Percentiles rank a stretch among this genome's conserved stretches.
Conservation (phyloP, 139 green algal genomes). For the Chlamydomonas schloesseri region DNA sequence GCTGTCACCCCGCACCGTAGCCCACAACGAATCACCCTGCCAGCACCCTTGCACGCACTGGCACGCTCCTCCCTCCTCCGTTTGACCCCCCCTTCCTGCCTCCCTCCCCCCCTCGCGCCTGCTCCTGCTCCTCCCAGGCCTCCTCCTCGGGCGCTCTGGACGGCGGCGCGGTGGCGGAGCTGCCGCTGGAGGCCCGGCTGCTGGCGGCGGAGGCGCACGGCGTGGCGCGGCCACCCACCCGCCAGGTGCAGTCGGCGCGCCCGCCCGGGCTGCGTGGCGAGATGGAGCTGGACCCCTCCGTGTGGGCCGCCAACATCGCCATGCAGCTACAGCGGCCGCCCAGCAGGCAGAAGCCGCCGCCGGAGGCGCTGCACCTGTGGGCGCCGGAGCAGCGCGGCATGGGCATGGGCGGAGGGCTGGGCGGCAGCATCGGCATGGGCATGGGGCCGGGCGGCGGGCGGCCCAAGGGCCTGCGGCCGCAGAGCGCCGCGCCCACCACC, state of each 20-base stretch:
- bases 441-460: background rate
- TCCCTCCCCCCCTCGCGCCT: too few species aligned
- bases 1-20: too few species aligned
- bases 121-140: too few species aligned
- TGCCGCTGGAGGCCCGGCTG: constrained; percentile 21
- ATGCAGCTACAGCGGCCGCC: constrained; percentile 64
- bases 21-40: too few species aligned
- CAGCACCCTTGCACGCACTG: too few species aligned
- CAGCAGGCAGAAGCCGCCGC: constrained; percentile 65
- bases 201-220: constrained; percentile 22
- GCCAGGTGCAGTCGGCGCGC: constrained; percentile 60
- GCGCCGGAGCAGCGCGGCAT: constrained; percentile 46
- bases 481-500: constrained; percentile 45
- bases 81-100: too few species aligned
- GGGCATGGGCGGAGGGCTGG: constrained; percentile 18
- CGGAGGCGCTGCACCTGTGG: constrained; percentile 70
- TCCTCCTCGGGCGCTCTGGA: too few species aligned
- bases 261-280: constrained; percentile 37
- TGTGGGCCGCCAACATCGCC: constrained; percentile 55
- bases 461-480: constrained; percentile 34
- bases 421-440: background rate
- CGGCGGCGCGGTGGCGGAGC: background rate
- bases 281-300: constrained; percentile 47
- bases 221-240: constrained; percentile 27
- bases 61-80: too few species aligned